Conservation (phyloP, 805 yeast species). For the Yamadazyma nakazawae region DNA sequence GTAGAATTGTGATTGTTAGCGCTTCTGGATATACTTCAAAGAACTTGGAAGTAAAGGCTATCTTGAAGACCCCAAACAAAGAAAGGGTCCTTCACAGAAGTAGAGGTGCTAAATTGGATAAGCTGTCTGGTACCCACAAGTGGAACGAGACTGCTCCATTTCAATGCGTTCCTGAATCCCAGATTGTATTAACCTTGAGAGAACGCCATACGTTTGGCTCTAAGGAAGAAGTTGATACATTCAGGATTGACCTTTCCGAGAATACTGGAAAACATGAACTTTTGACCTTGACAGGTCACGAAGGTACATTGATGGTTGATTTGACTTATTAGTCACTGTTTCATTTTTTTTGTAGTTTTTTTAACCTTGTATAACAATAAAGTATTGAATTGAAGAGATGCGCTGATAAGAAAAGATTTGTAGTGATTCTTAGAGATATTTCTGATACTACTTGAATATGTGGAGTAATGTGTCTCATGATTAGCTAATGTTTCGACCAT, state of each 20-base stretch:
- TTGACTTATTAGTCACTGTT: constrained; percentile 16
- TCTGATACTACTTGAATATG: too few species aligned
- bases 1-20: constrained; percentile 50
- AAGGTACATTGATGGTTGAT: constrained; percentile 43
- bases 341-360: constrained; percentile 5
- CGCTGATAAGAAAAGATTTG: not conserved
- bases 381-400: not conserved
- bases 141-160: constrained; percentile 69
- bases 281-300: constrained; percentile 30
- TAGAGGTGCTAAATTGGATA: constrained; percentile 47
- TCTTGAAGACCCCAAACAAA: constrained; percentile 43
- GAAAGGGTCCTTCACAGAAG: constrained; percentile 65
- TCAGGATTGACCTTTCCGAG: constrained; percentile 50
- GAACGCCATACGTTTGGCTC: constrained; percentile 74
- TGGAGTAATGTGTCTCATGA: too few species aligned
- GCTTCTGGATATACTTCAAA: constrained; percentile 42
- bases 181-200: constrained; percentile 56
- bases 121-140: constrained; percentile 38
- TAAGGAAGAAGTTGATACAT: constrained; percentile 59
- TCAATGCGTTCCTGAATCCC: constrained; percentile 60
- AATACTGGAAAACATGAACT: constrained; percentile 45
- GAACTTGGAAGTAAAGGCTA: constrained; percentile 50
- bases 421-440: not conserved
- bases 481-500: too few species aligned
- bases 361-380: not conserved